These are phyloP conservation scores for Penicillium crystallinum DNA, from an alignment of 495 filamentous ascomycete species.

Conservation along the genomic window DNA sequence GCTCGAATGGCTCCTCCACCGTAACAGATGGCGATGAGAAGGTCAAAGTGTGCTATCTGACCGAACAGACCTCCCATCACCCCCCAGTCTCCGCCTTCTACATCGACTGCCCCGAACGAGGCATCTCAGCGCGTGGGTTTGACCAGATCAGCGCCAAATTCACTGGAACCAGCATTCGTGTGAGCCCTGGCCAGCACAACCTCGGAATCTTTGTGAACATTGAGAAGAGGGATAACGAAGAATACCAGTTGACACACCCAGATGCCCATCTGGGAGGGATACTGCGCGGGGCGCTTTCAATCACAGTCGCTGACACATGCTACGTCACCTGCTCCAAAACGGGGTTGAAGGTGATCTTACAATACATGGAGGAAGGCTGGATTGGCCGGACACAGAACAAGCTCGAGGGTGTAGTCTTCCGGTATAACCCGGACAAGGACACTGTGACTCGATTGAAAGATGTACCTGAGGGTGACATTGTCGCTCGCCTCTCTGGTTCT, in stretches of 20 bases:
- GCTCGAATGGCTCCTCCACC: conserved; percentile 28
- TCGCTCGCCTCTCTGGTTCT: conserved; percentile 75
- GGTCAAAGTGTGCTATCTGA: conserved; percentile 83
- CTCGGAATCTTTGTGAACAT: conserved; percentile 92
- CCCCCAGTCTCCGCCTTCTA: conserved; percentile 96
- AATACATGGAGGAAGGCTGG: conserved; percentile 94
- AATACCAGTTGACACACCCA: conserved; percentile 92
- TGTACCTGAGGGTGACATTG: conserved; percentile 73
- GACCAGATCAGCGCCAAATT: conserved; percentile 98
- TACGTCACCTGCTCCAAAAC: conserved; percentile 84
- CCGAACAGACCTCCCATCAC: conserved; percentile 98
- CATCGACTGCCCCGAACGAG: conserved; percentile 87
- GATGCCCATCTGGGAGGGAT: conserved; percentile 88
- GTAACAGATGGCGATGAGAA: conserved; percentile 41
- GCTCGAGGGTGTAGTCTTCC: conserved; percentile 86
- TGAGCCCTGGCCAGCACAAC: conserved; percentile 88
- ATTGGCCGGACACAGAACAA: conserved; percentile 84
- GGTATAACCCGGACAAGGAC: conserved; percentile 77
- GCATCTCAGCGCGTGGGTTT: conserved; percentile 81
- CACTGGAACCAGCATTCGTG: conserved; percentile 89
- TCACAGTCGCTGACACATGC: conserved; percentile 83
- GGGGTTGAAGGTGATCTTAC: conserved; percentile 80
- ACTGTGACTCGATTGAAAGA: conserved; percentile 72
- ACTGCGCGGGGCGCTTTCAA: conserved; percentile 71
- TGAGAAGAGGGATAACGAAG: conserved; percentile 72